Evolutionary conservation across 768 basidiomycete genomes (phyloP).

Genomic region (Collybia sordida): DNA sequence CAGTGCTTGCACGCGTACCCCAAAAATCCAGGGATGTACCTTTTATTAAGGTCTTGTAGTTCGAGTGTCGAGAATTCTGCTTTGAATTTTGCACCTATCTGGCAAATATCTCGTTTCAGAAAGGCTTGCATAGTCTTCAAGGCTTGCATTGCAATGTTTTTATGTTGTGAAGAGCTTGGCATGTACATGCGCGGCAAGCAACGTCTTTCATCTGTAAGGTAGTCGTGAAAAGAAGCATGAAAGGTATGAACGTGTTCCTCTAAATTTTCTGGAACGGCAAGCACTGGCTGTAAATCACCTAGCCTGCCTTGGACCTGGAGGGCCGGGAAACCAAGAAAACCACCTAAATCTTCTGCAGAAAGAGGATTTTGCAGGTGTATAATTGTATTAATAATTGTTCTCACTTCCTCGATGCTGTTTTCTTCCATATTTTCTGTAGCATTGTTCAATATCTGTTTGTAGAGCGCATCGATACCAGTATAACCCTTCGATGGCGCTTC

Average conservation of each 20-base stretch:
- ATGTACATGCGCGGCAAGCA: constrained; percentile 12
- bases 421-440: constrained; percentile 8
- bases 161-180: constrained; percentile 9
- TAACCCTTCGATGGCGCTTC: constrained; percentile 8
- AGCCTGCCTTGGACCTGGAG: constrained; percentile 14
- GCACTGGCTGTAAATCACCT: constrained; percentile 11
- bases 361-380: constrained; percentile 14
- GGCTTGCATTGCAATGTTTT: constrained; percentile 4
- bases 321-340: constrained; percentile 8
- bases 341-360: constrained; percentile 9
- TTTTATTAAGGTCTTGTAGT: neutral
- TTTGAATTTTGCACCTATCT: constrained; percentile 10
- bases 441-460: constrained; percentile 9
- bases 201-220: constrained; percentile 6
- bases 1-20: constrained; percentile 11
- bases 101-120: constrained; percentile 11
- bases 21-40: constrained; percentile 8
- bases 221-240: constrained; percentile 14
- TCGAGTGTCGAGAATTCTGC: neutral
- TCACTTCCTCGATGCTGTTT: constrained; percentile 6
- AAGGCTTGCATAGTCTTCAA: constrained; percentile 10
- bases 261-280: constrained; percentile 9
- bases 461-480: constrained; percentile 13
- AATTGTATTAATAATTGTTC: constrained; percentile 11
- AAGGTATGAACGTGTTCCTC: constrained; percentile 8